Conservation (phyloP, 1,139 yeast species). For the Komagataea norvegica region DNA sequence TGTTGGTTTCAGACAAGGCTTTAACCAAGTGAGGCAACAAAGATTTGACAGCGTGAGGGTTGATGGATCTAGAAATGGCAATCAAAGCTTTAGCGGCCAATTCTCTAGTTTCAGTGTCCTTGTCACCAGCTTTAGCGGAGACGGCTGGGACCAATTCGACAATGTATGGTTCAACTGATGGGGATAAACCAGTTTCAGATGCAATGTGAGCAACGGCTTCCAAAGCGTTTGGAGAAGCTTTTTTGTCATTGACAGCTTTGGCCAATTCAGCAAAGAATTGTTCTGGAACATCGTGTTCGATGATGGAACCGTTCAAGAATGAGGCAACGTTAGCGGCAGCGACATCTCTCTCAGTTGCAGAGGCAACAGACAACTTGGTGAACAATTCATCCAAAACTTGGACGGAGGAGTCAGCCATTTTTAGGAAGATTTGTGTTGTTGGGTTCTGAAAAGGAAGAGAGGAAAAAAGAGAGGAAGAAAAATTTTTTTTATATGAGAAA, state of each 20-base stretch:
- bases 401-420: slow-evolving; percentile 41
- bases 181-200: slow-evolving; percentile 69
- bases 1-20: slow-evolving; percentile 69
- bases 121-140: slow-evolving; percentile 84
- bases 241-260: slow-evolving; percentile 75
- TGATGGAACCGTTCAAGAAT: slow-evolving; percentile 93
- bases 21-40: slow-evolving; percentile 75
- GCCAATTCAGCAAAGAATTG: slow-evolving; percentile 77
- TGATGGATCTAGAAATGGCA: slow-evolving; percentile 74
- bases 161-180: slow-evolving; percentile 93
- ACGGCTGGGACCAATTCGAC: slow-evolving; percentile 70
- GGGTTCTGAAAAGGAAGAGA: not conserved
- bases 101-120: slow-evolving; percentile 68
- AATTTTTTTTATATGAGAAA: not conserved
- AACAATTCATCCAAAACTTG: slow-evolving; percentile 91
- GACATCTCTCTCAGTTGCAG: slow-evolving; percentile 73
- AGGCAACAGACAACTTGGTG: slow-evolving; percentile 86
- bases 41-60: slow-evolving; percentile 92
- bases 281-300: slow-evolving; percentile 97
- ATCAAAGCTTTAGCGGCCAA: slow-evolving; percentile 70
- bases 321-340: slow-evolving; percentile 90
- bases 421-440: slow-evolving; percentile 6
- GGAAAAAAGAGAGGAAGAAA: not conserved
- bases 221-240: slow-evolving; percentile 74
- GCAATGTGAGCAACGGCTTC: slow-evolving; percentile 84